A percentile compares a stretch with the other conserved stretches of the same genome.
phyloP scores from a whole-genome alignment of 2,329 filamentous ascomycete species.

The Shiraia bambusicola region DNA sequence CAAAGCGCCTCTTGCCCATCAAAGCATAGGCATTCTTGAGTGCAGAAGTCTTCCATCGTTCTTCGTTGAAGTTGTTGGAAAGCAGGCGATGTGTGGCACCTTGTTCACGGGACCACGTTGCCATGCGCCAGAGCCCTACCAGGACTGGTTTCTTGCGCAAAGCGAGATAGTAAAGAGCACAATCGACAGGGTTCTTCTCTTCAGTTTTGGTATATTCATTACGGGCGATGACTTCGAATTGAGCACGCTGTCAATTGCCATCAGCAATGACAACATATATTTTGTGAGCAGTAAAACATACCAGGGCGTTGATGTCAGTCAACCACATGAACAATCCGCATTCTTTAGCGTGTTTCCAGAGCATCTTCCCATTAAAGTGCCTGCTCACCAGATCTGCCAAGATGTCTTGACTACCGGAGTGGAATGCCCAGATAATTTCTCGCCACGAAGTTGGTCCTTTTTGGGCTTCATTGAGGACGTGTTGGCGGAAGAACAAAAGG shows the following conservation, averaged over 20 bases:
- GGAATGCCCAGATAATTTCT: slow-evolving; percentile 83
- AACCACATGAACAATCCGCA: slow-evolving; percentile 97
- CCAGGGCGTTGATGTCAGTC: slow-evolving; percentile 71
- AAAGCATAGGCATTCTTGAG: slow-evolving; percentile 96
- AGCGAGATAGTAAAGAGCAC: slow-evolving; percentile 87
- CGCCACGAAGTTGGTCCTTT: slow-evolving; percentile 67
- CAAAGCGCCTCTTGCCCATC: slow-evolving; percentile 86
- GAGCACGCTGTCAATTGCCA: slow-evolving; percentile 57
- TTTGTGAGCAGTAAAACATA: slow-evolving; percentile 48
- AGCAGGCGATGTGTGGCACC: slow-evolving; percentile 74
- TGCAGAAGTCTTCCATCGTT: slow-evolving; percentile 84
- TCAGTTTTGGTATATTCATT: slow-evolving; percentile 91
- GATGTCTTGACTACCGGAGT: slow-evolving; percentile 86
- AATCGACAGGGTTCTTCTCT: slow-evolving; percentile 85
- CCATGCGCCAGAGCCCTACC: slow-evolving; percentile 92
- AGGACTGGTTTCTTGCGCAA: slow-evolving; percentile 88
- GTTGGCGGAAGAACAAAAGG: slow-evolving; percentile 82
- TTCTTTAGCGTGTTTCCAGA: slow-evolving; percentile 83
- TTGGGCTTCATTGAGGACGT: slow-evolving; percentile 66
- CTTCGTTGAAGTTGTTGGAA: slow-evolving; percentile 85
- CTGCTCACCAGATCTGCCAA: slow-evolving; percentile 77
- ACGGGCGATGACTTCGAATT: slow-evolving; percentile 87
- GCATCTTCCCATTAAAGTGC: slow-evolving; percentile 76
- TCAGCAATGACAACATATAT: neutral
- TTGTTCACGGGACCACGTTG: slow-evolving; percentile 85